Percentiles rank a stretch among this genome's conserved stretches.
phyloP scores from a whole-genome alignment of 768 basidiomycete genomes.

The Trametes elegans region DNA sequence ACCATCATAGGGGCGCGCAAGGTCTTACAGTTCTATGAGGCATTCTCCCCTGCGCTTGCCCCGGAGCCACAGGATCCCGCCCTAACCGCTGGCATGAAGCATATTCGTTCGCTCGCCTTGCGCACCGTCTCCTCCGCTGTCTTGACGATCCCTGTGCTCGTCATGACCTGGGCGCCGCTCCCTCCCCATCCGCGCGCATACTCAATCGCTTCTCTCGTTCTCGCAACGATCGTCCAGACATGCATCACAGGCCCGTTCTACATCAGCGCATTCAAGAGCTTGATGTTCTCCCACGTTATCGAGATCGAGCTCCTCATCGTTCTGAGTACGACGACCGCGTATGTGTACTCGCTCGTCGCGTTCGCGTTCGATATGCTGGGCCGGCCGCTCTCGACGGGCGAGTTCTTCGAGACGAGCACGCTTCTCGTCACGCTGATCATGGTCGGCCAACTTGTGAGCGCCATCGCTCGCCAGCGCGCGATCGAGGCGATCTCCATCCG shows the following conservation, averaged over 20 bases:
- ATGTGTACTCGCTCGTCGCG: conserved; percentile 39
- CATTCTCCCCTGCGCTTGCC: conserved; percentile 26
- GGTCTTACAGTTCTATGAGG: conserved; percentile 29
- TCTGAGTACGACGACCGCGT: conserved; percentile 39
- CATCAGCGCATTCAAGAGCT: conserved; percentile 33
- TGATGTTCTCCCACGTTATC: conserved; percentile 35
- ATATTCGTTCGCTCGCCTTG: conserved; percentile 30
- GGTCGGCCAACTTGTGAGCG: conserved; percentile 39
- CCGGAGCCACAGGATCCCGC: conserved; percentile 26
- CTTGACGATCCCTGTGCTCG: conserved; percentile 40
- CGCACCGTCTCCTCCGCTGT: conserved; percentile 33
- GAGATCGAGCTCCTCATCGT: conserved; percentile 41
- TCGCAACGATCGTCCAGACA: conserved; percentile 39
- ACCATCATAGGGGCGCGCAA: conserved; percentile 32
- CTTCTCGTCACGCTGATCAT: conserved; percentile 44
- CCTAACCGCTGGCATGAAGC: conserved; percentile 29
- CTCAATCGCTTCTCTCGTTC: conserved; percentile 35
- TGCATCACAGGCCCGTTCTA: conserved; percentile 37
- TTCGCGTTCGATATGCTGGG: conserved; percentile 35
- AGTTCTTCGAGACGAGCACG: conserved; percentile 44
- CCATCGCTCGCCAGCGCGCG: conserved; percentile 36
- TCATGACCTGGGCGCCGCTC: conserved; percentile 43
- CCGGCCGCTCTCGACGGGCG: conserved; percentile 28
- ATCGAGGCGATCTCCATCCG: conserved; percentile 35
- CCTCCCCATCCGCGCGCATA: conserved; percentile 33